Percentiles rank a stretch among this genome's conserved stretches.
Conservation (phyloP, 495 filamentous ascomycete species). For the Talaromyces stipitatus region DNA sequence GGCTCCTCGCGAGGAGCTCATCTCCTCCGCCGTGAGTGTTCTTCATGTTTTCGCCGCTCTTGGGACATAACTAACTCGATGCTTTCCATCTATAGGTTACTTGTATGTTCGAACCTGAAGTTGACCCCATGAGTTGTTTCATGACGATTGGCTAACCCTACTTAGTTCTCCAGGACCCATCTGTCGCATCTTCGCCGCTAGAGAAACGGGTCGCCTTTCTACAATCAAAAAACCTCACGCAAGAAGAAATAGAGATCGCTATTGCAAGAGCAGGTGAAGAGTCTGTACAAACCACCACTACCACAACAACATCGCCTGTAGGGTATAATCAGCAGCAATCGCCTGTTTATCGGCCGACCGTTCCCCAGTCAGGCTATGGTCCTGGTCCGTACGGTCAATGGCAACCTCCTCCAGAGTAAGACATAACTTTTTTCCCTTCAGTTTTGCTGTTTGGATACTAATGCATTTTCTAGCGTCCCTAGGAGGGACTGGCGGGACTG, state of each 20-base stretch:
- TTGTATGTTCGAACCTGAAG: constrained; percentile 24
- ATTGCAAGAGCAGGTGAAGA: constrained; percentile 65
- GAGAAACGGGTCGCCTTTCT: constrained; percentile 91
- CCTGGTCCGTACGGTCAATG: constrained; percentile 62
- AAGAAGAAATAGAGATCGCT: constrained; percentile 84
- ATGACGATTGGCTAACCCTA: not conserved
- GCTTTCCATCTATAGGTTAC: constrained; percentile 34
- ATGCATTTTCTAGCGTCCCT: constrained; percentile 36
- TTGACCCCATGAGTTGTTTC: not conserved
- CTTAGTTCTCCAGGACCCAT: constrained; percentile 86
- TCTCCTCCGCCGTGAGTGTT: constrained; percentile 68
- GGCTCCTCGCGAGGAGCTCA: constrained; percentile 78
- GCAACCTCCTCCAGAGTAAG: constrained; percentile 58
- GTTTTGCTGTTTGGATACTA: not conserved
- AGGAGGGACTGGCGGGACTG: constrained; percentile 94
- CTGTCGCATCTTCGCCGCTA: constrained; percentile 78
- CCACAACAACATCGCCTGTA: constrained; percentile 28
- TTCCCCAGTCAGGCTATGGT: constrained; percentile 60
- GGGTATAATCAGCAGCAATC: constrained; percentile 44
- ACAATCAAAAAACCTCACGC: constrained; percentile 92
- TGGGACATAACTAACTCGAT: constrained; percentile 25
- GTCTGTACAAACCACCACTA: constrained; percentile 23
- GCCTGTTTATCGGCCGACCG: constrained; percentile 42
- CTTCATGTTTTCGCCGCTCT: not conserved
- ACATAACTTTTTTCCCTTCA: not conserved